Evolutionary conservation across 306 rosid species (phyloP).

Genomic region (Oxytropis ochrocephala): DNA sequence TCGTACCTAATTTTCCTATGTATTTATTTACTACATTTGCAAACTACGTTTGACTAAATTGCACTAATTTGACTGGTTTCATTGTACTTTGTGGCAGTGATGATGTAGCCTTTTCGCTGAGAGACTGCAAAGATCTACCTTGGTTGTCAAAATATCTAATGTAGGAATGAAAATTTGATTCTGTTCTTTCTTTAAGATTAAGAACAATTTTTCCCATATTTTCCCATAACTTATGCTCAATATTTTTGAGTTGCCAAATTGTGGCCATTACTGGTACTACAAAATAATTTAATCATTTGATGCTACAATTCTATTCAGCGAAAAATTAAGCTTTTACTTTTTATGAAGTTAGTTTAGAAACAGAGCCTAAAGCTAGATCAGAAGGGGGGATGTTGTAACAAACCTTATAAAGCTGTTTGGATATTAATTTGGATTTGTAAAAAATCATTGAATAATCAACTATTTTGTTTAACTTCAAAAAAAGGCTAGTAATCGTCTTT

Average conservation of each 20-base stretch:
- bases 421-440: no score
- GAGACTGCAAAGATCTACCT: slow-evolving; percentile 68
- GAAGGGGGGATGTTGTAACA: background rate
- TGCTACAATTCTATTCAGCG: background rate
- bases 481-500: no score
- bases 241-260: slow-evolving; percentile 4
- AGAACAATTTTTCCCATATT: slow-evolving; percentile 27
- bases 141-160: slow-evolving; percentile 84
- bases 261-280: background rate
- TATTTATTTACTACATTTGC: background rate
- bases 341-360: background rate
- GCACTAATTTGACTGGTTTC: slow-evolving; percentile 19
- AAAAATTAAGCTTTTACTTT: background rate
- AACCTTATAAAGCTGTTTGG: no score
- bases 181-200: background rate
- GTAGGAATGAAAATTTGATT: background rate
- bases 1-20: background rate
- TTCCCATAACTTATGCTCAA: slow-evolving; percentile 2
- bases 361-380: background rate
- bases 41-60: background rate
- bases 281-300: background rate
- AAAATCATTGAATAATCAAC: no score
- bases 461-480: no score
- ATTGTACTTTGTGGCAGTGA: slow-evolving; percentile 40
- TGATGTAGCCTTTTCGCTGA: slow-evolving; percentile 81